Conservation (phyloP, 2,329 filamentous ascomycete species). For the Tolypocladium capitatum region DNA sequence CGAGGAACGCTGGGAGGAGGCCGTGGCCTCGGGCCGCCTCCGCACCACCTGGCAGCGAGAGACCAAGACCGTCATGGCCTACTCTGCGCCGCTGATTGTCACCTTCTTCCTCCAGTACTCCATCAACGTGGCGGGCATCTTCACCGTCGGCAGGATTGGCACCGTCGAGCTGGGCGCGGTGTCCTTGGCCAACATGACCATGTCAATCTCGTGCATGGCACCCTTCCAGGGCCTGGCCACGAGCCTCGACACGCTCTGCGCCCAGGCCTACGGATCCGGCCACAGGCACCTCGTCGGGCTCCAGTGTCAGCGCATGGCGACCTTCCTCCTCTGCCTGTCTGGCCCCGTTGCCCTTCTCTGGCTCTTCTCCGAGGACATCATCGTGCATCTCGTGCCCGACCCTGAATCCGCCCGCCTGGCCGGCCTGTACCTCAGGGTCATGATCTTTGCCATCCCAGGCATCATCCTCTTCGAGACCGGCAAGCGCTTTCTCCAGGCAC, state of each 20-base stretch:
- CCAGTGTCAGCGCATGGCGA: conserved; percentile 70
- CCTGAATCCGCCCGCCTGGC: conserved; percentile 54
- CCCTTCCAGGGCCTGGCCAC: conserved; percentile 79
- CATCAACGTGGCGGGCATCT: conserved; percentile 69
- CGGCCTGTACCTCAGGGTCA: conserved; percentile 57
- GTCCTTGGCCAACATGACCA: conserved; percentile 54
- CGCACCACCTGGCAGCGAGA: conserved; percentile 87
- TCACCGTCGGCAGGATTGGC: conserved; percentile 64
- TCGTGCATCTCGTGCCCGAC: conserved; percentile 33
- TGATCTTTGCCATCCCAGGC: conserved; percentile 61
- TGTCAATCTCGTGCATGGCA: conserved; percentile 64
- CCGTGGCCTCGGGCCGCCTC: conserved; percentile 67
- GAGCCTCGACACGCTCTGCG: conserved; percentile 80
- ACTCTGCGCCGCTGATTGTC: conserved; percentile 53
- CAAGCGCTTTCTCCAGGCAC: conserved; percentile 72
- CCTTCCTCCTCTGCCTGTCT: conserved; percentile 58
- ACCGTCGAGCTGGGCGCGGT: conserved; percentile 40
- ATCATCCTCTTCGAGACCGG: conserved; percentile 65
- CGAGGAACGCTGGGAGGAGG: conserved; percentile 71
- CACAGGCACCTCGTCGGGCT: conserved; percentile 77
- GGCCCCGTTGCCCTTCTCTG: conserved; percentile 62
- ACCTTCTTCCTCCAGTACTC: conserved; percentile 76
- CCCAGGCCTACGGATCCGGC: conserved; percentile 87
- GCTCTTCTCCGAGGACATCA: conserved; percentile 52
- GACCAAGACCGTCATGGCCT: conserved; percentile 62